Conservation (phyloP, 176 grass and related monocot species). For the Dendrocalamus sinicus region DNA sequence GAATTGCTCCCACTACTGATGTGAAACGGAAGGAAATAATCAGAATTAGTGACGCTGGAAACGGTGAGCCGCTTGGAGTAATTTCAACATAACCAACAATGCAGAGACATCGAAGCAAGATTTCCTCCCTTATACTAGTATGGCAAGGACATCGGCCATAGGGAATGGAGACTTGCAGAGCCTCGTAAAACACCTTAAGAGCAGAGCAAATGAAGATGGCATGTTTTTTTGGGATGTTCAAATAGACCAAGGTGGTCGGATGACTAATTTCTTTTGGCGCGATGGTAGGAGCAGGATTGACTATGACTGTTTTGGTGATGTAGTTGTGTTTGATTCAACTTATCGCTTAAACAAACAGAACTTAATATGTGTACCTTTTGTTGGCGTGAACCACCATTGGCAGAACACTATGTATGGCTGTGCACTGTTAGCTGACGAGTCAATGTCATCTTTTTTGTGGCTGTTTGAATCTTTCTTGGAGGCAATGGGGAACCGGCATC, state of each 20-base stretch:
- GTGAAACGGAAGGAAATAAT: too few relatives aligned
- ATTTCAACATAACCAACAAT: too few relatives aligned
- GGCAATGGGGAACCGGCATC: slow-evolving; percentile 65
- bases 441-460: slow-evolving; percentile 62
- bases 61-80: too few relatives aligned
- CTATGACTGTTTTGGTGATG: slow-evolving; percentile 79
- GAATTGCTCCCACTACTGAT: too few relatives aligned
- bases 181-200: slow-evolving; percentile 66
- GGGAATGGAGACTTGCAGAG: slow-evolving; percentile 61
- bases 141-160: slow-evolving; percentile 16
- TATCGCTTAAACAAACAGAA: slow-evolving; percentile 79
- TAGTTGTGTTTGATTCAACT: slow-evolving; percentile 78
- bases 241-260: slow-evolving; percentile 58
- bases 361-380: slow-evolving; percentile 65
- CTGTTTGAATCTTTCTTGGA: slow-evolving; percentile 80
- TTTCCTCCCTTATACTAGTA: slow-evolving; percentile 39
- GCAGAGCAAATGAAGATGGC: slow-evolving; percentile 62
- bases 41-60: too few relatives aligned
- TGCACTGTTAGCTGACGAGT: slow-evolving; percentile 68
- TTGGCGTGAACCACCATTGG: slow-evolving; percentile 88
- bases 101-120: slow-evolving; percentile 45
- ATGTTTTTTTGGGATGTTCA: slow-evolving; percentile 91
- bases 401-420: slow-evolving; percentile 81
- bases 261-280: slow-evolving; percentile 81
- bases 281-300: slow-evolving; percentile 70